Evolutionary conservation across 2,329 filamentous ascomycete genomes (phyloP), one percentile per base, ranked within the genome.

Genomic region (Ophiostoma pallidulum): DNA sequence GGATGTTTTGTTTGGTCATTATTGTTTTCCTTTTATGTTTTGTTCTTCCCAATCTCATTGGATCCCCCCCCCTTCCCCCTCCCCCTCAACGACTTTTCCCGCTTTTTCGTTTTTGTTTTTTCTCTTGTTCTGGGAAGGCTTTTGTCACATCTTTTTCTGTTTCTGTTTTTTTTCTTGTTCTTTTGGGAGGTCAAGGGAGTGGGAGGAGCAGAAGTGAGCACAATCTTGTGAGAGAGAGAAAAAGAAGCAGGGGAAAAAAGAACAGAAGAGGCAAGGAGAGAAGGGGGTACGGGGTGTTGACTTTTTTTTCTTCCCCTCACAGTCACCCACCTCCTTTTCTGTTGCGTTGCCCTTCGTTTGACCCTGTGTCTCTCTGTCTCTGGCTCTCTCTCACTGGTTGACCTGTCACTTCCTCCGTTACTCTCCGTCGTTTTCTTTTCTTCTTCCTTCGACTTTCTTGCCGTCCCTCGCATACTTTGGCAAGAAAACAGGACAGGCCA

Each of bases 81-180:
- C 20, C 33, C 18, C 33, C n/a, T n/a, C n/a, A n/a, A n/a, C 26
- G 38, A 40, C 20, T 38, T 32, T 26, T 36, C 14, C 8, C 10
- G 29, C 24, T 43, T 39, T 41, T 48, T 37, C 31, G 3, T 37
- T 36, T 19, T 47, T 29, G 26, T 20, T 35, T 38, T 19, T 29
- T 41, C 39, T 28, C 32, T 41, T 49, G 29, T 49, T 50, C 47
- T 51, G 50, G 48, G 48, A 33, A 14, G 50, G 49, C 47, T 29
- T 14, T 47, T 49, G 50, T 53, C 44, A 41, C 40, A 41, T 40
- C 29, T 42, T 44, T 19, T 20, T 32, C 36, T 33, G 18, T 22
- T 50, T 28, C 13, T 41, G 32, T 48, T 35, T 40, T 40, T n/a
- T 37, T 44, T 14, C 43, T 38, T 40, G 16, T 42, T 35, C 24